Base-by-base conservation (phyloP, 371 early-diverging fungal genomes). In the Blakeslea trispora region DNA sequence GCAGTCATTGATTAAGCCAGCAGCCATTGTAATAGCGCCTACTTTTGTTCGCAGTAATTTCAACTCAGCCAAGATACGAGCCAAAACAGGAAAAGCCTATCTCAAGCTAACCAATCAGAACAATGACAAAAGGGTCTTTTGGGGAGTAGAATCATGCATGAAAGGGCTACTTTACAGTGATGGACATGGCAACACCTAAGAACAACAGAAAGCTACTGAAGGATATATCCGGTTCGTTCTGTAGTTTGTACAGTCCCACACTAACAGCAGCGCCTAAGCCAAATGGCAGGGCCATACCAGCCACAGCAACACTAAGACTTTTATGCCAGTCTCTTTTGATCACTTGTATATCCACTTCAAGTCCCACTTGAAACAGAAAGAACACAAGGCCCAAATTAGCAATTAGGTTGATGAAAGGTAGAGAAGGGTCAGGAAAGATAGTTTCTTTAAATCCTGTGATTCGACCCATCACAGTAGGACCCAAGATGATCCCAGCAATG, bases 1-100 rank as follows among this genome's bases (percentile, higher is more conserved):
- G 44, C 88, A 87, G 58, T 97, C 97, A 69, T 94, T 93, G 18
- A 92, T 79, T 14, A 94, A 85, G 1, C 94, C 96, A 17, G 93
- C 89, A 21, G 93, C 85, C 69, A 97, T 85, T 5, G 94, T 85
- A 37, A 89, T 72, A 17, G 83, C 80, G 4, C 96, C 97, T 3
- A 94, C 91, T 22, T 70, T 68, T n/a, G 96, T 94, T 15, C 82
- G 73, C 39, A 95, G 66, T 41, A 96, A 66, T 53, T 91, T 90
- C 23, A 88, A 79, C 65, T 95, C 96, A 0, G 92, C 89, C 50
- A 97, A 74, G 46, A 97, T 95, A 56, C 97, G 89, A 0, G 94
- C 97, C 22, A 97, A 81, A 8, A 96, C 93, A 0, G 94, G 96
- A 60, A 95, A 94, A 0, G 96, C 94, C 81, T 82, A n/a, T n/a